Conservation (phyloP, 495 filamentous ascomycete species). For the Penicillium alfredii region DNA sequence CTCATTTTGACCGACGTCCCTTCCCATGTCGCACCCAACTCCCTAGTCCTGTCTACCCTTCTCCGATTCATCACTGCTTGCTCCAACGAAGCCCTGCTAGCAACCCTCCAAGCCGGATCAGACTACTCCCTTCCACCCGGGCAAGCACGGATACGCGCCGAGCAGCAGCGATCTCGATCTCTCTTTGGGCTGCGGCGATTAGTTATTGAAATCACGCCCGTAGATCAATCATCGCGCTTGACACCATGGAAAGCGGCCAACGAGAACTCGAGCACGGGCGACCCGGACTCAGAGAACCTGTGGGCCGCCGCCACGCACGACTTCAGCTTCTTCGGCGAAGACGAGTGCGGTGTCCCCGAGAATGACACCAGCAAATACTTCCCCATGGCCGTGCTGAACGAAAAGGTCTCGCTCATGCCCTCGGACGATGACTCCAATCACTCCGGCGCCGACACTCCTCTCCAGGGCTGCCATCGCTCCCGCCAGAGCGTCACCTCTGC, state of each 20-base stretch:
- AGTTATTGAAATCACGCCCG: conserved; percentile 51
- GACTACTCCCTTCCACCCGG: conserved; percentile 48
- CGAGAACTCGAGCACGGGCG: conserved; percentile 53
- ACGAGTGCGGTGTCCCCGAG: conserved; percentile 50
- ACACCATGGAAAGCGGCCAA: conserved; percentile 36
- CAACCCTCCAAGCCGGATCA: conserved; percentile 46
- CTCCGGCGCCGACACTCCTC: conserved; percentile 13
- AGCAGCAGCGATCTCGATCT: conserved; percentile 40
- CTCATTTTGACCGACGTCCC: conserved; percentile 57
- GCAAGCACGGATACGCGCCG: conserved; percentile 30
- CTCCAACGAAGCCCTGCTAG: conserved; percentile 52
- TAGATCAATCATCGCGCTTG: conserved; percentile 13
- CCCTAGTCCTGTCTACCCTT: conserved; percentile 42
- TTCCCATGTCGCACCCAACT: conserved; percentile 39
- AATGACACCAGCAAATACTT: conserved; percentile 38
- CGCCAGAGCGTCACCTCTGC: conserved; percentile 5
- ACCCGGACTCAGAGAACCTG: conserved; percentile 53
- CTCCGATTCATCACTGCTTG: conserved; percentile 54
- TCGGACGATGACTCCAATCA: conserved; percentile 25
- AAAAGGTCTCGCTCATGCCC: conserved; percentile 36
- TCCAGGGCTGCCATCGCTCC: conserved; percentile 3
- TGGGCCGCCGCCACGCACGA: conserved; percentile 55
- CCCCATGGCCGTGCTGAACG: conserved; percentile 39
- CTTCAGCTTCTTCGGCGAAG: conserved; percentile 61
- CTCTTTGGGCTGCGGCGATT: conserved; percentile 52